These are phyloP conservation scores for Phoma sp. DNA, from an alignment of 2,329 filamentous ascomycete genomes.

Conservation along the genomic window DNA sequence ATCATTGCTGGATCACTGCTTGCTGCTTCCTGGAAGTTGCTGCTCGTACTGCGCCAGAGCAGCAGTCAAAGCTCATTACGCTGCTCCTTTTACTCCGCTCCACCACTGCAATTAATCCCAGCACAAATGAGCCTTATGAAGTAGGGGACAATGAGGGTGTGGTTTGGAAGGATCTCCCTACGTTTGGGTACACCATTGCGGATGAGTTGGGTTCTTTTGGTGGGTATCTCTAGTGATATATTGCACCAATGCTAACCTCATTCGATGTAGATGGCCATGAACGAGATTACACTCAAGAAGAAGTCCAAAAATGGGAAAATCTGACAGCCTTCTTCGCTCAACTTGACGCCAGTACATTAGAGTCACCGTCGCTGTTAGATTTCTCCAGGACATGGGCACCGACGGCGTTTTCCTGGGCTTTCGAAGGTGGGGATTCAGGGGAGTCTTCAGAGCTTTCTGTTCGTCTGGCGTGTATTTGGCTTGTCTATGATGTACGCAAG, in stretches of 20 bases:
- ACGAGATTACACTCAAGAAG: slow-evolving; percentile 7
- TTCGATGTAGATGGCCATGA: slow-evolving; percentile 13
- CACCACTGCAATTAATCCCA: slow-evolving; percentile 3
- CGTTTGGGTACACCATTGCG: slow-evolving; percentile 19
- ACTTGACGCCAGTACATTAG: slow-evolving; percentile 11
- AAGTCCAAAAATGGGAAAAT: slow-evolving; percentile 14
- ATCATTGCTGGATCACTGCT: slow-evolving; percentile 20
- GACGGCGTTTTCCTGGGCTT: slow-evolving; percentile 9
- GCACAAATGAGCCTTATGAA: slow-evolving; percentile 4
- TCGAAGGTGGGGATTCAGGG: background rate
- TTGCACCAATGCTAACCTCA: background rate
- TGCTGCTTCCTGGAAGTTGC: slow-evolving; percentile 9
- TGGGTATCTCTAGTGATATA: background rate
- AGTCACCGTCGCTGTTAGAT: slow-evolving; percentile 7
- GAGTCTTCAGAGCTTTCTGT: slow-evolving; percentile 5
- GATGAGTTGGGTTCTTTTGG: slow-evolving; percentile 18
- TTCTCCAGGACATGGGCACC: slow-evolving; percentile 9
- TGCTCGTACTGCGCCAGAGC: slow-evolving; percentile 10
- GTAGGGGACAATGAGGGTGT: slow-evolving; percentile 9
- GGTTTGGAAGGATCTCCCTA: slow-evolving; percentile 19
- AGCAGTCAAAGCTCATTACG: slow-evolving; percentile 1
- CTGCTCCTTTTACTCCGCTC: slow-evolving; percentile 7
- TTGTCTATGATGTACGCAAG: slow-evolving; percentile 17
- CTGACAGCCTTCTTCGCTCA: slow-evolving; percentile 21
- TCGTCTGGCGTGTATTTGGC: slow-evolving; percentile 20